Base-by-base conservation (phyloP, 2,329 filamentous ascomycete genomes). In the Pezicula rhizophila region DNA sequence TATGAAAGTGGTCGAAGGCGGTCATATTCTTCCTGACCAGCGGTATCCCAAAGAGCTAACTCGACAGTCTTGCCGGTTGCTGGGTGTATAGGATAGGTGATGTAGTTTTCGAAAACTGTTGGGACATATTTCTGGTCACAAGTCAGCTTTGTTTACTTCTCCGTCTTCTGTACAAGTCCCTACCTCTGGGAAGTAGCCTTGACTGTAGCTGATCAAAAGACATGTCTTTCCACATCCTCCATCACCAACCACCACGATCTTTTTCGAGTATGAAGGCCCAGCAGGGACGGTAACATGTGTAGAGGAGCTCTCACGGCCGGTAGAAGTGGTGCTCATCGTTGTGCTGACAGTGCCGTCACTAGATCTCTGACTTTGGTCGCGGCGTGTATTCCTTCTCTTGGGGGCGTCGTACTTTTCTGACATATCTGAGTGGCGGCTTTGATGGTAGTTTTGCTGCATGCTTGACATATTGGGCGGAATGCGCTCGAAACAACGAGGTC, bases 91-190 rank as follows among this genome's bases (percentile, higher is more conserved):
- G 92, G 95, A 69, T 96, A 92, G 47, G 93, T 96, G 72, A 99
- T 97, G 80, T 99, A 99, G 76, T 99, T 99, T 67, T 99, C 93
- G 68, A 99, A 99, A 46, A 99, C 93, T 2, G 93, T 99, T 4
- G 93, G 93, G 37, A 99, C 93, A 64, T 99, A 99, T 97, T 96
- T 97, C 93, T 99, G 63, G 15, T 35, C 35, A 46, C 23, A 20
- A 28, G 41, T 44, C 33, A 53, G 49, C 23, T 48, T 42, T 28
- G 25, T 11, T 40, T 26, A 25, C 33, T 26, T 41, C 20, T 5
- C 10, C 14, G 26, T 39, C 5, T 18, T 40, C 25, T 31, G 28
- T 31, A 31, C 11, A 50, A 39, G 34, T 14, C 11, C 5, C 8
- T 38, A 96, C 93, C 87, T 99, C 92, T 71, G 93, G 93, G 67